These are phyloP conservation scores for Comarum palustre DNA, from an alignment of 306 rosid species.

Conservation along the genomic window DNA sequence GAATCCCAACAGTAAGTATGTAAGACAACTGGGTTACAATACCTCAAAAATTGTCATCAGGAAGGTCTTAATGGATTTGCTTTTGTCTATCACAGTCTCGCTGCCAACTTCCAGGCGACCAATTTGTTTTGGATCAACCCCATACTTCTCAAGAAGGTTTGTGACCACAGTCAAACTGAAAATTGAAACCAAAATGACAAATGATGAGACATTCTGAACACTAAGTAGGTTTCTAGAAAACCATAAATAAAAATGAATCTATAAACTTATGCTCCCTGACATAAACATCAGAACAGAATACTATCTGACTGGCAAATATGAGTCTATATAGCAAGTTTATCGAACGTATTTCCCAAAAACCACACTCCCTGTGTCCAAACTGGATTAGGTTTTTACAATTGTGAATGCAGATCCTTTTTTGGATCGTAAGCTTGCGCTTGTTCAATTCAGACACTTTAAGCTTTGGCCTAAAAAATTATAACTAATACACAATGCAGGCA, in stretches of 20 bases:
- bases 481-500: slow-evolving; percentile 1
- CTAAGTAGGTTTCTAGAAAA: not conserved
- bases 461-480: not conserved
- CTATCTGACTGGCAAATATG: not conserved
- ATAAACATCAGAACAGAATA: not conserved
- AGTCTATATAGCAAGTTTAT: not conserved
- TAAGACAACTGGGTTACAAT: slow-evolving; percentile 9
- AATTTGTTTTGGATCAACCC: slow-evolving; percentile 82
- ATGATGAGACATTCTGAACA: slow-evolving; percentile 11
- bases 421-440: slow-evolving; percentile 4
- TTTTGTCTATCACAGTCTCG: slow-evolving; percentile 97
- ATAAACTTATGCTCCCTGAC: not conserved
- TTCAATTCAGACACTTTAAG: not conserved
- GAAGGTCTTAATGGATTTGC: slow-evolving; percentile 98
- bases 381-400: not conserved
- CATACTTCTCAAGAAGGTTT: slow-evolving; percentile 83
- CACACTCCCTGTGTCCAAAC: slow-evolving; percentile 1
- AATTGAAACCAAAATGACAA: slow-evolving; percentile 37
- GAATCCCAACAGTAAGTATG: slow-evolving; percentile 1
- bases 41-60: slow-evolving; percentile 99
- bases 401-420: slow-evolving; percentile 1
- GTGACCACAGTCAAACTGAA: slow-evolving; percentile 88
- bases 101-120: slow-evolving; percentile 99
- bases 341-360: not conserved
- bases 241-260: not conserved